A percentile compares a stretch with the other conserved stretches of the same genome.
Evolutionary conservation across 139 green algal genomes (phyloP).

Genomic region (Pycnococcus provasolii): DNA sequence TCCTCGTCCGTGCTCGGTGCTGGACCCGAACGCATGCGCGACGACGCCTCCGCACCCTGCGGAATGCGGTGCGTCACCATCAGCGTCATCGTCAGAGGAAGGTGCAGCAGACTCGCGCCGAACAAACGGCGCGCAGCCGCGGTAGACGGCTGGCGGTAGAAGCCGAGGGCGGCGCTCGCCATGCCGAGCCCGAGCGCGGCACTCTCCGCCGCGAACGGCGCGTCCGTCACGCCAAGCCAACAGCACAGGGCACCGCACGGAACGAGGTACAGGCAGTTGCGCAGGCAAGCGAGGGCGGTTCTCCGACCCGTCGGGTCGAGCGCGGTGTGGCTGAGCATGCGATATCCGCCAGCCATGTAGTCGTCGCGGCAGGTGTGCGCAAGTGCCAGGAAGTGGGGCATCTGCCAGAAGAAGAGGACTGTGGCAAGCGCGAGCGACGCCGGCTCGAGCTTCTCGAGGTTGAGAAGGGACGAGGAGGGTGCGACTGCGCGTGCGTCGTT

Average conservation of each 20-base stretch:
- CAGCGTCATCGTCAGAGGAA: conserved; percentile 73
- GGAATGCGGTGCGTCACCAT: conserved; percentile 71
- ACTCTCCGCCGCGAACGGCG: conserved; percentile 65
- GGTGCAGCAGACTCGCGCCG: conserved; percentile 68
- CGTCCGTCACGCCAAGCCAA: conserved; percentile 50
- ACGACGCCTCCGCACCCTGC: too few species aligned
- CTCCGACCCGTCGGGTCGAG: conserved; percentile 68
- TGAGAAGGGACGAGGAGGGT: neutral
- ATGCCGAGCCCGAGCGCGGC: conserved; percentile 49
- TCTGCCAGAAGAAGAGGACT: conserved; percentile 93
- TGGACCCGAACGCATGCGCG: too few species aligned
- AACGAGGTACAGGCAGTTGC: conserved; percentile 77
- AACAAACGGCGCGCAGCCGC: conserved; percentile 70
- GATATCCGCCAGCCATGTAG: conserved; percentile 44
- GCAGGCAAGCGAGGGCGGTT: conserved; percentile 64
- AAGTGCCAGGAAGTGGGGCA: conserved; percentile 96
- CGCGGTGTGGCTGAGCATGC: conserved; percentile 69
- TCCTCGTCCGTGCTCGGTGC: too few species aligned
- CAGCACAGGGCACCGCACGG: conserved; percentile 49
- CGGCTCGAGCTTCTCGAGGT: conserved; percentile 11
- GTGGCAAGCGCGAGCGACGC: conserved; percentile 57
- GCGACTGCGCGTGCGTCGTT: neutral
- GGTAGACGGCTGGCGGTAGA: conserved; percentile 46
- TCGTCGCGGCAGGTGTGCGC: conserved; percentile 86
- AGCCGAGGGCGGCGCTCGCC: conserved; percentile 52